Percentiles rank a stretch among this genome's conserved stretches.
These are phyloP conservation scores for Endothia cerciana DNA, from an alignment of 2,329 filamentous ascomycete genomes.

Conservation along the genomic window DNA sequence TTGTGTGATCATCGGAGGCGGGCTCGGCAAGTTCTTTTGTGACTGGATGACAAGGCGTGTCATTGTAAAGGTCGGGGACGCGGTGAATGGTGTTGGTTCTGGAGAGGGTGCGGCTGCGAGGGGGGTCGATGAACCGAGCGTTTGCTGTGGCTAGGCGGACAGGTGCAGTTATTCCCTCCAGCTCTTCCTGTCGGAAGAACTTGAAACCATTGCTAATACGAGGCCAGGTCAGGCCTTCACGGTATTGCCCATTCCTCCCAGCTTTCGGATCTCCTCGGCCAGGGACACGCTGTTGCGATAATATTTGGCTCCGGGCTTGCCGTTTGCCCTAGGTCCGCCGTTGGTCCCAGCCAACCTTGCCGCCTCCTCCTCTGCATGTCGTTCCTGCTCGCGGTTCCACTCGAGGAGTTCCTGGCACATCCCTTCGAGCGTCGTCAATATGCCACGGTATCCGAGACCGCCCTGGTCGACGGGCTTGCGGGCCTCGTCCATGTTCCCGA, in stretches of 20 bases:
- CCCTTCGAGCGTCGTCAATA: constrained; percentile 45
- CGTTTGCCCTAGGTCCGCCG: constrained; percentile 9
- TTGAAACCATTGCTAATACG: no score
- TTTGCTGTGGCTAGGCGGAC: constrained; percentile 48
- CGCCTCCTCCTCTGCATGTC: constrained; percentile 21
- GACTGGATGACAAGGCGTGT: constrained; percentile 55
- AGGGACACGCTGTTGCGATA: constrained; percentile 45
- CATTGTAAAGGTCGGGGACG: constrained; percentile 35
- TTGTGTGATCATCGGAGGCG: constrained; percentile 50
- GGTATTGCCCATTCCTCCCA: constrained; percentile 22
- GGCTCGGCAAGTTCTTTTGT: constrained; percentile 57
- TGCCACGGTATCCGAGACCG: constrained; percentile 44
- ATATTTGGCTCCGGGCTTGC: constrained; percentile 31
- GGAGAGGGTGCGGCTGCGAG: constrained; percentile 31
- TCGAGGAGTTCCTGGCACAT: constrained; percentile 46
- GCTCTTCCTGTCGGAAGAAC: neutral
- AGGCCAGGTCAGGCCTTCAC: constrained; percentile 6
- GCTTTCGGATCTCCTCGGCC: constrained; percentile 44
- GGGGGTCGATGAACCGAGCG: constrained; percentile 50
- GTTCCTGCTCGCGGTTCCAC: constrained; percentile 45
- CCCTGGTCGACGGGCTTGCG: constrained; percentile 40
- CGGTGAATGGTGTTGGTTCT: constrained; percentile 31
- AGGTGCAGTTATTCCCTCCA: neutral
- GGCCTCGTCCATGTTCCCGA: constrained; percentile 40
- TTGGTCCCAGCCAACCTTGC: neutral